Percentiles rank a stretch among this genome's conserved stretches.
These are phyloP conservation scores for Pseudopithomyces chartarum DNA, from an alignment of 2,329 filamentous ascomycete genomes.

Conservation along the genomic window DNA sequence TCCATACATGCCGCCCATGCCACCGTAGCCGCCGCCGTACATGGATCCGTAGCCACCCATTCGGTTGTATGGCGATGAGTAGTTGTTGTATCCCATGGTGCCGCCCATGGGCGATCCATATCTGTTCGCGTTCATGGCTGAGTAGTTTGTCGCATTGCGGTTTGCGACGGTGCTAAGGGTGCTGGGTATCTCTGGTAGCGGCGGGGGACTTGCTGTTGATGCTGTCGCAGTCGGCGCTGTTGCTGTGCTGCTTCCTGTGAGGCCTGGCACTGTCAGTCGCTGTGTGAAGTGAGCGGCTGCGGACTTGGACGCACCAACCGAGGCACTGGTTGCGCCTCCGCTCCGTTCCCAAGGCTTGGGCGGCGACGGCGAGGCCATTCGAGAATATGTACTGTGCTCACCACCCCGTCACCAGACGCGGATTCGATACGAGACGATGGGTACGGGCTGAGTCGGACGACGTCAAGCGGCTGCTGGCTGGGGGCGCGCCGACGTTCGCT, in stretches of 20 bases:
- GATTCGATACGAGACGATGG: constrained; percentile 7
- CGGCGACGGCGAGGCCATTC: constrained; percentile 72
- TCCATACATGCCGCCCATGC: constrained; percentile 48
- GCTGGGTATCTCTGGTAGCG: constrained; percentile 79
- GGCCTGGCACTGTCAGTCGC: constrained; percentile 36
- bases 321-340: constrained; percentile 59
- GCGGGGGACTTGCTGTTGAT: constrained; percentile 58
- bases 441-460: constrained; percentile 7
- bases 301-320: constrained; percentile 40
- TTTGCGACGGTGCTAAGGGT: constrained; percentile 80
- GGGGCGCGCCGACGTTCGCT: constrained; percentile 21
- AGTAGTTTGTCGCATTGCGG: constrained; percentile 85
- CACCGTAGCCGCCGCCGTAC: constrained; percentile 53
- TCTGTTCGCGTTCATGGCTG: constrained; percentile 63
- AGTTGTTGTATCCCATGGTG: constrained; percentile 57
- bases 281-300: constrained; percentile 18
- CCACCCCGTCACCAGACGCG: constrained; percentile 26
- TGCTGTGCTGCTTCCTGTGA: constrained; percentile 42
- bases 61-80: constrained; percentile 53
- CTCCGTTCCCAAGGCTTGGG: constrained; percentile 97
- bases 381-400: constrained; percentile 25
- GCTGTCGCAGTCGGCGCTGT: constrained; percentile 48
- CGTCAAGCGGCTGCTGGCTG: constrained; percentile 19
- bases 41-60: constrained; percentile 60
- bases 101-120: constrained; percentile 55